These are phyloP conservation scores for Saururus chinensis DNA, from an alignment of 164 flowering plant species.

Conservation along the genomic window DNA sequence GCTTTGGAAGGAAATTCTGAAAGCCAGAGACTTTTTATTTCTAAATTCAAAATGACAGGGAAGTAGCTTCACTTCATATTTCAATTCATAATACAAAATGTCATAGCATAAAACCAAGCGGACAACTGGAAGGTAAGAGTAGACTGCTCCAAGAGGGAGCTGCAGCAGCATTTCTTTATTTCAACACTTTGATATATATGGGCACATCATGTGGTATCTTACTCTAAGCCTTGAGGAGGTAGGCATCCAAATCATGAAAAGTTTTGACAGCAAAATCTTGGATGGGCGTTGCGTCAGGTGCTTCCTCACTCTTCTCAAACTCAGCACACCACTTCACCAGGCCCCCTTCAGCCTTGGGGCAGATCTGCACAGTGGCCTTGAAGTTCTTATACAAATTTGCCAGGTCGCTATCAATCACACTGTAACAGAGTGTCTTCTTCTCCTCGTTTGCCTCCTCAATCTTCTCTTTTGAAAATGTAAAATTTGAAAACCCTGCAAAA, in stretches of 20 bases:
- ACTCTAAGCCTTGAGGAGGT: conserved; percentile 14
- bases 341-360: conserved; percentile 42
- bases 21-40: too few species aligned
- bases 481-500: background rate
- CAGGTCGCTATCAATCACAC: conserved; percentile 57
- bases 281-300: conserved; percentile 29
- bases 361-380: conserved; percentile 20
- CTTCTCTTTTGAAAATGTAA: conserved; percentile 36
- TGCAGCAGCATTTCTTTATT: background rate
- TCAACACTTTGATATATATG: conserved; percentile 5
- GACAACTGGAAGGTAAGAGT: background rate
- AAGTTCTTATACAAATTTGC: conserved; percentile 45
- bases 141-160: background rate
- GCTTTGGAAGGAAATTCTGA: background rate
- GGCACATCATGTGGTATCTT: conserved; percentile 12
- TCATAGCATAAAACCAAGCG: background rate
- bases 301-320: conserved; percentile 36
- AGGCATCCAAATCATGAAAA: conserved; percentile 44
- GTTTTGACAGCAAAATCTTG: conserved; percentile 42
- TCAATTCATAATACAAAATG: background rate
- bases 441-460: conserved; percentile 41
- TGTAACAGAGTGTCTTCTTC: conserved; percentile 29
- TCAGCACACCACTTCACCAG: conserved; percentile 48
- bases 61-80: background rate
- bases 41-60: background rate